Evolutionary conservation across 2,329 filamentous ascomycete genomes (phyloP), one percentile per base, ranked within the genome.

Genomic region (Arthroderma uncinatum): DNA sequence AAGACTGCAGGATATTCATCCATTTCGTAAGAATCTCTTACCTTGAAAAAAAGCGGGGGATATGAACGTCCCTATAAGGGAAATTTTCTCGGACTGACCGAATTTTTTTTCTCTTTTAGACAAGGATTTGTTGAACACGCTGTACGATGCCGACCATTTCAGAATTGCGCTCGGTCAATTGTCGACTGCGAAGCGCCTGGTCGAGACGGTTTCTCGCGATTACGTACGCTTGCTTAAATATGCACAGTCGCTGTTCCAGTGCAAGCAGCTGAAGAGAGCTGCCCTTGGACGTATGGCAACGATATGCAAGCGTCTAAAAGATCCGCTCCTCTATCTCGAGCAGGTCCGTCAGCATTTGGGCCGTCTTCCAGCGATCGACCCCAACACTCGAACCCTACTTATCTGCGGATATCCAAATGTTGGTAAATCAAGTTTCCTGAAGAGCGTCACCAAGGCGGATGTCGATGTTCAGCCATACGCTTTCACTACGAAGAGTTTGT

Each of bases 351-450:
- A 97, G 78, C 94, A 98, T 77, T 79, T 98, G 69, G 93, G 92
- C 61, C 91, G 93, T 86, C 83, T 98, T 63, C 94, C 93, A 3
- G 85, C 91, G n/a, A 98, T 98, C 71, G 94, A 98, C 71, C 93
- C 93, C 58, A 98, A 95, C 71, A 98, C 93, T 39, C 82, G 93
- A 65, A 98, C 93, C 1, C 83, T 98, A 47, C 80, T 98, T 63
- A 96, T 98, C 65, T 95, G 92, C 73, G 93, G 93, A 56, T 97
- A 97, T 72, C 93, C 93, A 65, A 98, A 98, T 67, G 90, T 95
- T 61, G 91, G 93, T 74, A 98, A 98, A 78, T 95, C 89, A 57
- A 95, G 89, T 64, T 98, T 98, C 78, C 75, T 98, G 69, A 86
- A 86, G 74, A 93, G 86, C 69, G 86, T 97, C 67, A 95, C 90